Base-by-base conservation (phyloP, 768 basidiomycete genomes). In the Pulveroboletus ravenelii region DNA sequence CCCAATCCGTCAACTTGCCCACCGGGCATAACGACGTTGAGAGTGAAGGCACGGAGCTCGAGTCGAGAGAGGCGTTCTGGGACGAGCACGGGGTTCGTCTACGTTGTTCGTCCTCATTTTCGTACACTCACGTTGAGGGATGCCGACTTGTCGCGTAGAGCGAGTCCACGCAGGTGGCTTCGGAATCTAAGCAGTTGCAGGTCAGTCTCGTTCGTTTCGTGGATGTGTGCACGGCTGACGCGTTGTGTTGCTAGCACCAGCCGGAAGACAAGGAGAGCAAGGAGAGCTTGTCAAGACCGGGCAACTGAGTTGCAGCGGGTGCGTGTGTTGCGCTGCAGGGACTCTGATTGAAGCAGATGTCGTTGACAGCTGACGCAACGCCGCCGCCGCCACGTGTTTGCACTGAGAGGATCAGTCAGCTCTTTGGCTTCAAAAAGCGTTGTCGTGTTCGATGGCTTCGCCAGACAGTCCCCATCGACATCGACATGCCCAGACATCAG, bases 131-230 rank as follows among this genome's bases (percentile, higher is more conserved):
- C 20, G 20, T 23, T 4, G 20, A 23, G 20, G 2, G 20, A 23
- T 23, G 20, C 20, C 20, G 20, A 23, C 20, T 23, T 23, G 20
- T 23, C 20, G 20, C 4, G 20, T 4, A 23, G 20, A 4, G 20
- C 20, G 20, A 23, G 20, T 23, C 14, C 35, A 10, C 51, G 6
- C 48, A 62, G 12, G 47, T 60, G 6, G 62, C 53, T 0, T 14
- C 54, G 1, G 48, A n/a, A 2, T 65, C 61, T 14, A 49, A 60
- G 0, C 53, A 52, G 30, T 64, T 63, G 10, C 61, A 60, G 50
- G 63, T 57, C 23, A 6, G 54, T 46, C 15, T 9, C 35, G 5
- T 17, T 23, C 6, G 5, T 41, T 7, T 17, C 31, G 9, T 38
- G 6, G 14, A n/a, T 14, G 9, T 14, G 14, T 29, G n/a, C 10